These are phyloP conservation scores for Lentinula aciculospora DNA, from an alignment of 768 basidiomycete species.

Conservation along the genomic window DNA sequence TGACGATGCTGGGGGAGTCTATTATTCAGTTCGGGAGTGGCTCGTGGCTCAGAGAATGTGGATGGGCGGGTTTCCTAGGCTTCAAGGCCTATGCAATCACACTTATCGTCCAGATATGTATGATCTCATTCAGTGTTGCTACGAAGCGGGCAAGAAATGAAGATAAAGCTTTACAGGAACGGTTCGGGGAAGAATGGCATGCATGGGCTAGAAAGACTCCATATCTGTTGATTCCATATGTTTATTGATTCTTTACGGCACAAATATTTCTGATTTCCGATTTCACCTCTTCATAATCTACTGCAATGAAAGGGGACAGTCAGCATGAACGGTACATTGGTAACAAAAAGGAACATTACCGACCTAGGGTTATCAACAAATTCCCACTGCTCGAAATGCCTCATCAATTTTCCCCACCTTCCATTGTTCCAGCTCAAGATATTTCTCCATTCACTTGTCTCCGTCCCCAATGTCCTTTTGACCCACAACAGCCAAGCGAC, in stretches of 20 bases:
- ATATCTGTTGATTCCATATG: slow-evolving; percentile 32
- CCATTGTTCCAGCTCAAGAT: not conserved
- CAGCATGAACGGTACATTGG: not conserved
- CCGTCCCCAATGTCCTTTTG: not conserved
- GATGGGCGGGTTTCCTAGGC: not conserved
- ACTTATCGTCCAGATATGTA: not conserved
- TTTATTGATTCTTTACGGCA: slow-evolving; percentile 15
- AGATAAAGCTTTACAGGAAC: slow-evolving; percentile 27
- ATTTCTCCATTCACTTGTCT: not conserved
- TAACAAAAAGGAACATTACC: not conserved
- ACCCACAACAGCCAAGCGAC: not conserved
- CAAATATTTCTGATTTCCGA: no score
- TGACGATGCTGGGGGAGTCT: not conserved
- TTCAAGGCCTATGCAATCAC: not conserved
- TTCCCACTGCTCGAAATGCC: not conserved
- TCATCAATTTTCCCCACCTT: not conserved
- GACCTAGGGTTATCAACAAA: not conserved
- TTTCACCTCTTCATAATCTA: no score
- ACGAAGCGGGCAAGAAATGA: slow-evolving; percentile 13
- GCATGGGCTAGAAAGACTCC: slow-evolving; percentile 29
- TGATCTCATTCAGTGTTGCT: slow-evolving; percentile 1
- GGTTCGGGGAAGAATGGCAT: slow-evolving; percentile 31
- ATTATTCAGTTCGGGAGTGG: slow-evolving; percentile 5
- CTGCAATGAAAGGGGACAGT: no score
- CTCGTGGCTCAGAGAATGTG: slow-evolving; percentile 9